Percentiles rank a stretch among this genome's conserved stretches.
Evolutionary conservation across 768 basidiomycete species (phyloP).

Genomic region (Russula ochroleuca): DNA sequence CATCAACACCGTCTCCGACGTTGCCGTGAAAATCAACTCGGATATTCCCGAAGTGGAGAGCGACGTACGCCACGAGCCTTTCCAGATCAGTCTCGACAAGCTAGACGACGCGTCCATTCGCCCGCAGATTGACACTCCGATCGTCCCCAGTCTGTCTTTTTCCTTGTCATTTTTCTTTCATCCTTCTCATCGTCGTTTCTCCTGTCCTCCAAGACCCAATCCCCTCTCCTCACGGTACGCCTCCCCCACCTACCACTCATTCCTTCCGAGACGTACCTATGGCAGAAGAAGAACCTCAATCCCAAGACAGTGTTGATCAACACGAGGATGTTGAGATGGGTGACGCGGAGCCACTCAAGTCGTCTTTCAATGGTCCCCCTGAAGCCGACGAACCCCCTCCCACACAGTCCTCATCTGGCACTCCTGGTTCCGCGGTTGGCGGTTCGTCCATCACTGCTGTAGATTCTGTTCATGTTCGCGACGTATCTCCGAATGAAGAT

Average conservation of each 20-base stretch:
- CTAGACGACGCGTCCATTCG: constrained; percentile 43
- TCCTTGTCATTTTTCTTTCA: constrained; percentile 25
- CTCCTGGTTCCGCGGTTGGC: constrained; percentile 32
- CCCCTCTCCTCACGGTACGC: constrained; percentile 44
- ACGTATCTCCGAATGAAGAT: constrained; percentile 40
- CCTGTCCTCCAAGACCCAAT: constrained; percentile 40
- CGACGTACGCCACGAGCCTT: constrained; percentile 60
- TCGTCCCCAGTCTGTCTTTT: constrained; percentile 47
- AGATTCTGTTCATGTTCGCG: constrained; percentile 32
- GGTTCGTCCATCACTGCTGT: constrained; percentile 35
- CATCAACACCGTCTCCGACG: constrained; percentile 45
- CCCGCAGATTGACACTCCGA: constrained; percentile 43
- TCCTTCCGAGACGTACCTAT: constrained; percentile 54
- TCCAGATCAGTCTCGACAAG: constrained; percentile 46
- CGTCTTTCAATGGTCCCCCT: constrained; percentile 26
- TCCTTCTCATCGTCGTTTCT: constrained; percentile 9
- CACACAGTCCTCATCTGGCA: constrained; percentile 28
- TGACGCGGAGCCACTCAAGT: constrained; percentile 30
- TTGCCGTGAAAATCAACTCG: constrained; percentile 60
- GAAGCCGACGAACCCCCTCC: constrained; percentile 31
- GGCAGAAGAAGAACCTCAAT: constrained; percentile 39
- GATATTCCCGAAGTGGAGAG: constrained; percentile 62
- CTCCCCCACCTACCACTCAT: constrained; percentile 44
- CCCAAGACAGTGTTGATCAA: constrained; percentile 3
- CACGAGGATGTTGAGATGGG: constrained; percentile 29